Base-by-base conservation (phyloP, 2,329 filamentous ascomycete genomes). In the Neoscytalidium dimidiatum region DNA sequence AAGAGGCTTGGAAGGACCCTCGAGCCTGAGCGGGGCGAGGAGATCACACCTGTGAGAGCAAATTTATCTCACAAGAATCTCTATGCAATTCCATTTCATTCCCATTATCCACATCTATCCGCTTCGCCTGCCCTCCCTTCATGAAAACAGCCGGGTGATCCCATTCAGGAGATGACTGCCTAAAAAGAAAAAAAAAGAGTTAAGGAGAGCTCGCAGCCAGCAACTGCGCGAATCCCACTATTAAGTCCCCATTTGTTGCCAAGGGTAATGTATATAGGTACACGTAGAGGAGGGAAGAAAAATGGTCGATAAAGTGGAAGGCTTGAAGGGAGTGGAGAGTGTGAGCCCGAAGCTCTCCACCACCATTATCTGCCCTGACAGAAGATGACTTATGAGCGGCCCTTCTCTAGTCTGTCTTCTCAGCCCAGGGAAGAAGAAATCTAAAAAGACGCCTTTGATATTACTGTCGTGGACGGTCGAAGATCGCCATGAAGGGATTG, bases 41-140 rank as follows among this genome's bases (percentile, higher is more conserved):
- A n/a, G n/a, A n/a, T n/a, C n/a, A n/a, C n/a, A n/a, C n/a, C n/a
- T n/a, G n/a, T n/a, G n/a, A n/a, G n/a, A n/a, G n/a, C n/a, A n/a
- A n/a, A n/a, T n/a, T n/a, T 11, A 7, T 48, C 1, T 1, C 19
- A 23, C 44, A 26, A 11, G 26, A 49, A 35, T 6, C 13, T 52
- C 49, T 33, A 52, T 52, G 28, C 49, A 33, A 21, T 21, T 13
- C 29, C 29, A 31, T 52, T n/a, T 33, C 28, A 46, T 60, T 62
- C 43, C 31, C 58, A 62, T 62, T 62, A 62, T 62, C 44, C 44
- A 62, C 58, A n/a, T 49, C 58, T 62, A 62, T 51, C 44, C 43
- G 41, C 44, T 46, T 46, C 19, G 9, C 26, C 41, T 21, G 4
- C 5, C 7, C 31, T 23, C 31, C 21, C 19, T 23, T 41, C 38